These are phyloP conservation scores for Clavaria fumosa DNA, from an alignment of 768 basidiomycete genomes.

Conservation along the genomic window DNA sequence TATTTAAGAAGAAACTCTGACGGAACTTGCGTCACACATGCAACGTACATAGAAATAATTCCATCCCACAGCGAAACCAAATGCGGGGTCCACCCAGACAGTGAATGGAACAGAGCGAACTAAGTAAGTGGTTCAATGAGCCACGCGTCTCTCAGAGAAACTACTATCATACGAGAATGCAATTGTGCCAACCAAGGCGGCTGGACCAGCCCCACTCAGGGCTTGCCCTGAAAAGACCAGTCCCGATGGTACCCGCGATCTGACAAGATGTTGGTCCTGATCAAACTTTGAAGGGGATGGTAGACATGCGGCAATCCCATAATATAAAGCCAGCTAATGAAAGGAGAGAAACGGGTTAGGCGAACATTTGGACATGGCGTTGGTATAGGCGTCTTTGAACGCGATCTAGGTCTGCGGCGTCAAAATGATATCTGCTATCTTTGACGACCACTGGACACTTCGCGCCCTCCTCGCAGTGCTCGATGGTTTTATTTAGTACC, in stretches of 20 bases:
- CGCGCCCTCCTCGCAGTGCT: too few species aligned
- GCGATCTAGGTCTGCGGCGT: slow-evolving; percentile 47
- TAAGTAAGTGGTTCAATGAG: too few species aligned
- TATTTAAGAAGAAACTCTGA: not conserved
- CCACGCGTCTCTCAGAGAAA: too few species aligned
- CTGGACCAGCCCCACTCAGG: slow-evolving; percentile 46
- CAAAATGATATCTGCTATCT: slow-evolving; percentile 28
- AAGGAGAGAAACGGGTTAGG: slow-evolving; percentile 5
- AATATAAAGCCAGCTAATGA: slow-evolving; percentile 1
- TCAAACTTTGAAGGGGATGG: not conserved
- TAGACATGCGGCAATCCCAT: slow-evolving; percentile 45
- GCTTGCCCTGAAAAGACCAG: slow-evolving; percentile 56
- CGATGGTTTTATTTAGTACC: too few species aligned
- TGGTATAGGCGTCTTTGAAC: slow-evolving; percentile 64
- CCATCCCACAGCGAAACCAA: slow-evolving; percentile 44
- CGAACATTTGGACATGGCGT: slow-evolving; percentile 67
- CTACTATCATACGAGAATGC: slow-evolving; percentile 51
- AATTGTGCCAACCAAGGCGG: slow-evolving; percentile 46
- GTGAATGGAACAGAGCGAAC: slow-evolving; percentile 25
- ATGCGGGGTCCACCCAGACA: slow-evolving; percentile 42
- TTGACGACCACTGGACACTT: too few species aligned
- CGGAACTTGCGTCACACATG: not conserved
- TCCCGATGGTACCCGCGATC: slow-evolving; percentile 67
- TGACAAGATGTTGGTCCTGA: slow-evolving; percentile 10
- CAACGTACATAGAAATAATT: slow-evolving; percentile 24